Evolutionary conservation across 371 early-diverging fungal species (phyloP), one percentile per base, ranked within the genome.

Genomic region (Mortierella sp.): DNA sequence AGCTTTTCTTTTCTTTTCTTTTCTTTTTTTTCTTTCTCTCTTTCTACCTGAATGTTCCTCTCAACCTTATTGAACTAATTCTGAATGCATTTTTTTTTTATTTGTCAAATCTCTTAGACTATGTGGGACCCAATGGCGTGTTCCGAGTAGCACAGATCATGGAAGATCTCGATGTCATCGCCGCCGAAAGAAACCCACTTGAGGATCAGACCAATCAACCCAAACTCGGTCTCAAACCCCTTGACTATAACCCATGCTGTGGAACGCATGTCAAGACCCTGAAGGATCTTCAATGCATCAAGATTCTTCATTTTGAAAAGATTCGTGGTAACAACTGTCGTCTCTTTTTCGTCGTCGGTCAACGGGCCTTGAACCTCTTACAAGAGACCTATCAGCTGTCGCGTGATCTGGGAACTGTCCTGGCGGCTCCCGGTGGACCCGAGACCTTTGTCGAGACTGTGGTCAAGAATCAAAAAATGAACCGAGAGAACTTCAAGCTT

Each of bases 181-280:
- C 65, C 1, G 70, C 52, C 12, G 80, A 79, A 28, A 44, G 70
- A 23, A 59, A 79, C 23, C 80, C 80, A 7, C 44, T 68, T 23
- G 62, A 45, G 19, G n/a, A 43, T 28, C 57, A 65, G n/a, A 60
- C 45, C n/a, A 12, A 28, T 2, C 21, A 58, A 29, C 59, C 53
- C 25, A 60, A 62, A 57, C 66, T 65, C 56, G 50, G 63, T 9
- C 70, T 79, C 25, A 64, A 81, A 50, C 81, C 57, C n/a, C 43
- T 91, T 1, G 92, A 92, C 57, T 69, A 48, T n/a, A 91, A 92
- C 70, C 88, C 90, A n/a, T 94, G 94, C 80, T 94, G 94, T 58
- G 94, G 94, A n/a, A 94, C 94, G 2, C 94, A 93, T 59, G 86
- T 94, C 53, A 50, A 58, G 1, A 80, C 69, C 4, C 83, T 90